Evolutionary conservation across 805 yeast species (phyloP), one percentile per base, ranked within the genome.

Genomic region (Kuraishia capsulata): DNA sequence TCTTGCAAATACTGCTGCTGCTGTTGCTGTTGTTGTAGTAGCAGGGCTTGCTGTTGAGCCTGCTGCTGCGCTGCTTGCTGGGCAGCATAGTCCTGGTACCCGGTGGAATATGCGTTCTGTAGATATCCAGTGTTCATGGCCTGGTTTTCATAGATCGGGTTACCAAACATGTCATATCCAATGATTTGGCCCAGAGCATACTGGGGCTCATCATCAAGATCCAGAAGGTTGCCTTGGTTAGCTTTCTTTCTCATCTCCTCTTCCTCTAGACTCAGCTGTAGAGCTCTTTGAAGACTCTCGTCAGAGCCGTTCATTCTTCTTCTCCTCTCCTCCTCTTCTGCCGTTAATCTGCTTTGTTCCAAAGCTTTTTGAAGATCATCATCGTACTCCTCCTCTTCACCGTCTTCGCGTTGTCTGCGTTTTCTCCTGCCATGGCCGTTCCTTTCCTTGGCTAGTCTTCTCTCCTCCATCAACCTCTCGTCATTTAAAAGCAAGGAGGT

Each of bases 401-500:
- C 45, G 8, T 18, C 39, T 44, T 37, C 54, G 45, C 42, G 14
- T 2, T 45, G 45, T 18, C 48, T 43, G 25, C 62, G 42, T 21
- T 54, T 49, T 37, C 63, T 52, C 34, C 61, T 49, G 37, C 62
- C 54, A 33, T 66, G 58, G 33, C 61, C 53, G 24, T 56, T 45
- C 37, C 52, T 43, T 34, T 51, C 54, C 38, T 50, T 49, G 9
- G 62, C 66, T 20, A 55, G 46, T 25, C 65, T 69, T 43, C 97
- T 69, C 55, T 82, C 96, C 41, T 73, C 73, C 29, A 71, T 62
- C 44, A 90, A 70, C 51, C 95, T 70, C 49, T 86, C 96, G 44
- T 83, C 89, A 55, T 90, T 95, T 49, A 72, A 67, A 50, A 90
- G 62, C 41, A 90, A 63, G n/a, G 81, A 61, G 0, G 94, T 85